Evolutionary conservation across 1,139 yeast species (phyloP).

Genomic region (Kodamaea sp.): DNA sequence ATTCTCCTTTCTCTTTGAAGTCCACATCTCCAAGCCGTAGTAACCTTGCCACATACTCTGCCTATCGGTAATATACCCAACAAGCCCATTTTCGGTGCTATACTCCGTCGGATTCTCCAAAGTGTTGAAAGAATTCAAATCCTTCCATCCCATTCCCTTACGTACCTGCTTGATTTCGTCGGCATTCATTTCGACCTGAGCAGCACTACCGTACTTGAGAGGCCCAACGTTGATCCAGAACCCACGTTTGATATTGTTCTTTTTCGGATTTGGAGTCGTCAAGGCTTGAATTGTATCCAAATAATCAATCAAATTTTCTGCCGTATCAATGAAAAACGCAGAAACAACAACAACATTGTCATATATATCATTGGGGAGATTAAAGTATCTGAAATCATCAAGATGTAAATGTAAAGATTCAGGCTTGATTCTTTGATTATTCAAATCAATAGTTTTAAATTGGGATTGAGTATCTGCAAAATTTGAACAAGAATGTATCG

Average conservation of each 20-base stretch:
- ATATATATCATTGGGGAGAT: constrained; percentile 23
- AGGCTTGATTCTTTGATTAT: constrained; percentile 35
- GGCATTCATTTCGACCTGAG: constrained; percentile 66
- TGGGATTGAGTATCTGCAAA: constrained; percentile 53
- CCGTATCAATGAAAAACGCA: constrained; percentile 81
- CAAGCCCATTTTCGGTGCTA: constrained; percentile 19
- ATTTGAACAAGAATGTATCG: constrained; percentile 70
- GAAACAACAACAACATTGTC: constrained; percentile 61
- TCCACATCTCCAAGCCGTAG: constrained; percentile 61
- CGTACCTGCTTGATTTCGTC: constrained; percentile 60
- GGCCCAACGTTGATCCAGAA: constrained; percentile 88
- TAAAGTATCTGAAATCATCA: constrained; percentile 64
- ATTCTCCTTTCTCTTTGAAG: constrained; percentile 26
- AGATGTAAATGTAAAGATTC: constrained; percentile 46
- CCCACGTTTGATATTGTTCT: constrained; percentile 33
- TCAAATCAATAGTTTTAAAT: constrained; percentile 42
- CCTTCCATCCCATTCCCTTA: constrained; percentile 59
- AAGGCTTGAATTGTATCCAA: constrained; percentile 56
- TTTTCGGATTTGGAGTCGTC: constrained; percentile 32
- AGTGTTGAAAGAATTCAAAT: constrained; percentile 37
- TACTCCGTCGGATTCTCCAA: constrained; percentile 22
- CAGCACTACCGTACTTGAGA: constrained; percentile 82
- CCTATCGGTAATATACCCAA: constrained; percentile 58
- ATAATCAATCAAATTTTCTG: constrained; percentile 75
- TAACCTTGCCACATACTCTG: constrained; percentile 73